Evolutionary conservation across 192 early-diverging fungal species (phyloP), one percentile per base, ranked within the genome.

Genomic region (Podila clonocystis): DNA sequence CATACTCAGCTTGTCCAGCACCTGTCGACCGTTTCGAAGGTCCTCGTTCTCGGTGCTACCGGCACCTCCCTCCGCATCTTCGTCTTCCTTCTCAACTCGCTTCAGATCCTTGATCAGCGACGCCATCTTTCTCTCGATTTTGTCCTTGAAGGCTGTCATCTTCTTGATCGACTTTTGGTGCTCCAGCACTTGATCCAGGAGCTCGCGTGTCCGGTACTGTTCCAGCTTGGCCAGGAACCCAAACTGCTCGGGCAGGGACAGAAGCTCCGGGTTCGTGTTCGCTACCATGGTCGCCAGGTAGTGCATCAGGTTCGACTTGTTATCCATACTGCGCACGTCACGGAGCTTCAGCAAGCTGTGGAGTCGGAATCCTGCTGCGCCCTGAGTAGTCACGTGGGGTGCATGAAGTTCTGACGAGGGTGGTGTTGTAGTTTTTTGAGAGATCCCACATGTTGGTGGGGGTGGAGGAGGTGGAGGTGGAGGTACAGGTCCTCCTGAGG

Each of bases 281-380:
- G 77, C 61, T 9, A 80, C 77, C 77, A 80, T 73, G 19, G 62
- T 80, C 11, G 77, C 77, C 12, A 80, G 67, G 34, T 80, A 80
- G 30, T 80, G 70, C 71, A 80, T 80, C 33, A 80, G 22, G 48
- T 80, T 80, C 4, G 70, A 80, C 19, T 80, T 80, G 77, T 68
- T 73, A 50, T 80, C 77, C 9, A 69, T 33, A 65, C 70, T 73
- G 12, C 77, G 65, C 55, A 80, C 77, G 38, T 80, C 77, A 5
- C 77, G 62, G 3, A 80, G 71, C 48, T 80, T 80, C 6, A 80
- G 29, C 1, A 80, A 58, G 60, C 70, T 73, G 57, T 69, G 36
- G 1, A 80, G 41, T n/a, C 77, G 77, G 67, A 80, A 80, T 17
- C 77, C 77, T 36, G 77, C 77, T 2, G 77, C 77, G 0, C 77